phyloP scores from a whole-genome alignment of 2,329 filamentous ascomycete species.

The Penicillium sp. region DNA sequence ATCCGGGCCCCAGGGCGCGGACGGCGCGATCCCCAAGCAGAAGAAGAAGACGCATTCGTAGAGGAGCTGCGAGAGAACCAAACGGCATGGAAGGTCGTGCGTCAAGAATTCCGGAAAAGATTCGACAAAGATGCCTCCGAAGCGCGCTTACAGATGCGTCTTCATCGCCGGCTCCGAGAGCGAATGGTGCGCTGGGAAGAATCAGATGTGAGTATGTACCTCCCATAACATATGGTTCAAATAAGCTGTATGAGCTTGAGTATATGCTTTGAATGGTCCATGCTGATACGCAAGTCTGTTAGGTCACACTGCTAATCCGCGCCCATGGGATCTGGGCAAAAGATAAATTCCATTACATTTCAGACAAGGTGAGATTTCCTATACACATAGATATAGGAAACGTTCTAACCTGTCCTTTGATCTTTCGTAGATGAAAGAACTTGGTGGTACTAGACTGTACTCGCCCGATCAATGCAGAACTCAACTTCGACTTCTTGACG shows the following conservation, averaged over 20 bases:
- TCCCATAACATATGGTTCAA: conserved; percentile 1
- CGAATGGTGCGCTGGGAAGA: conserved; percentile 40
- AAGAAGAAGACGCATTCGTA: conserved; percentile 42
- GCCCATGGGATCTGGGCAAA: conserved; percentile 39
- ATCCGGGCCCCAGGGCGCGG: conserved; percentile 34
- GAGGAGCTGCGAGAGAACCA: conserved; percentile 38
- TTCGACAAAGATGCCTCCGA: conserved; percentile 41
- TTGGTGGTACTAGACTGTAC: conserved; percentile 34
- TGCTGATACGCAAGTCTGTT: not conserved
- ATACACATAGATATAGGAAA: not conserved
- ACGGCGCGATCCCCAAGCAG: conserved; percentile 37
- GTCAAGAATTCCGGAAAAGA: conserved; percentile 35
- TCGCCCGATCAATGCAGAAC: conserved; percentile 38
- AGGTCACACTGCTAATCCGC: conserved; percentile 38
- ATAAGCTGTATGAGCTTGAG: not conserved
- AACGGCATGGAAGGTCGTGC: conserved; percentile 40
- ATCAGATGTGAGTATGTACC: conserved; percentile 46
- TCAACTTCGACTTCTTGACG: conserved; percentile 31
- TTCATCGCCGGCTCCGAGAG: conserved; percentile 38
- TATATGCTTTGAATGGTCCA: not conserved
- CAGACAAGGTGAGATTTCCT: conserved; percentile 35
- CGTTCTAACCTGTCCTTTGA: not conserved
- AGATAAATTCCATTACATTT: conserved; percentile 40
- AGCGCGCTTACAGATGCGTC: conserved; percentile 44
- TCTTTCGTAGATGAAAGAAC: conserved; percentile 31